Evolutionary conservation across 2,329 filamentous ascomycete genomes (phyloP).

Genomic region (Pyrenophora seminiperda): DNA sequence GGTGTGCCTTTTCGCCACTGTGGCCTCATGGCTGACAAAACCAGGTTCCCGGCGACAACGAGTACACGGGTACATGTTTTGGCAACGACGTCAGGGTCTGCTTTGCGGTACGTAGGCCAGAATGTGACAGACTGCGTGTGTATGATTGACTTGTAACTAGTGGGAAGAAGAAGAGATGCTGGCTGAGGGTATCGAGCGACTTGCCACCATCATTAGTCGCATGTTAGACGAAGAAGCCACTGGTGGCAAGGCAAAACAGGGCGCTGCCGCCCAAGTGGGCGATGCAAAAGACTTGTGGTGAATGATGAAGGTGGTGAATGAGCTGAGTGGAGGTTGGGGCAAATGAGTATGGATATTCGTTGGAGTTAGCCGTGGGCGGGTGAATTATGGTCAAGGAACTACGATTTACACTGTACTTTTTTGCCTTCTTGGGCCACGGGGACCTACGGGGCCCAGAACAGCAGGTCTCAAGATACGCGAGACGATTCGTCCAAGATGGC

Average conservation of each 20-base stretch:
- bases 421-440: too few relatives aligned
- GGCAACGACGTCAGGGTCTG: conserved; percentile 53
- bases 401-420: neutral
- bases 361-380: neutral
- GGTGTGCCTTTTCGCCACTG: conserved; percentile 49
- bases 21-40: conserved; percentile 16
- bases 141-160: conserved; percentile 16
- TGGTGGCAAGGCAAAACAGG: conserved; percentile 17
- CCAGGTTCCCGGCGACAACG: conserved; percentile 53
- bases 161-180: conserved; percentile 70
- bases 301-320: conserved; percentile 5
- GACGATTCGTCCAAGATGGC: conserved; percentile 14
- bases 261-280: conserved; percentile 22
- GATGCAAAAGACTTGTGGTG: conserved; percentile 44
- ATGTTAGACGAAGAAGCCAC: conserved; percentile 43
- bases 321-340: neutral
- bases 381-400: neutral
- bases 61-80: conserved; percentile 58
- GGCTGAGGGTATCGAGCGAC: conserved; percentile 68
- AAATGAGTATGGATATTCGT: neutral
- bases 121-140: too few relatives aligned
- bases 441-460: neutral
- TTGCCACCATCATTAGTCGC: conserved; percentile 58
- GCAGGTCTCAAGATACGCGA: neutral
- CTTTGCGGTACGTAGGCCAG: conserved; percentile 33